Conservation (phyloP, 2,329 filamentous ascomycete species). For the Trichoderma citrinoviride region DNA sequence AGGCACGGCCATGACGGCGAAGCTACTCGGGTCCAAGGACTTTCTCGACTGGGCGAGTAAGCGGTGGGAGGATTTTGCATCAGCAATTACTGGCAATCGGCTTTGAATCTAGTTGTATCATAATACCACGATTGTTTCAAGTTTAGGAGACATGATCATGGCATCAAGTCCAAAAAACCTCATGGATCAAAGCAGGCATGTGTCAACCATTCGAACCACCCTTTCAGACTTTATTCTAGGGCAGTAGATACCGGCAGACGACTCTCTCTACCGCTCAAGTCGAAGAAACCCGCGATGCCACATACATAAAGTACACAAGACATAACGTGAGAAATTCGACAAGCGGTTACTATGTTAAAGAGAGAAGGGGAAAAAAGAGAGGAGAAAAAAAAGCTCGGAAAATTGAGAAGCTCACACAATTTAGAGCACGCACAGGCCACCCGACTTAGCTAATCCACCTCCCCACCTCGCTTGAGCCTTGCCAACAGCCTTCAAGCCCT, state of each 20-base stretch:
- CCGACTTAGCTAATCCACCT: constrained; percentile 16
- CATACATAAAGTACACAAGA: constrained; percentile 31
- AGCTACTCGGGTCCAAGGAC: constrained; percentile 63
- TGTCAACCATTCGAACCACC: constrained; percentile 82
- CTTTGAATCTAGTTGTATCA: constrained; percentile 18
- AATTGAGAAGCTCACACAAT: constrained; percentile 26
- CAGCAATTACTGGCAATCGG: constrained; percentile 31
- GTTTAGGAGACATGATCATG: not conserved
- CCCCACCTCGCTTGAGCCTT: constrained; percentile 26
- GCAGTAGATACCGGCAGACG: constrained; percentile 82
- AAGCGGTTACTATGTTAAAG: constrained; percentile 29
- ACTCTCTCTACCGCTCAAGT: constrained; percentile 62
- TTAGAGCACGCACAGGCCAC: constrained; percentile 28
- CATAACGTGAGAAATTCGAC: constrained; percentile 30
- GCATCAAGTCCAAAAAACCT: not conserved
- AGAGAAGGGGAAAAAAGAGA: constrained; percentile 30
- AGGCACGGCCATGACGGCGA: constrained; percentile 65
- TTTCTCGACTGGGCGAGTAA: constrained; percentile 40
- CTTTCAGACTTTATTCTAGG: constrained; percentile 75
- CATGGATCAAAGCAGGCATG: constrained; percentile 41
- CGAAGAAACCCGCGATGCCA: constrained; percentile 55
- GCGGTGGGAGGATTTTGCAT: constrained; percentile 38
- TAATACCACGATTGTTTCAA: constrained; percentile 28
- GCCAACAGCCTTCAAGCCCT: constrained; percentile 1
- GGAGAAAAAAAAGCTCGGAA: constrained; percentile 29